Base-by-base conservation (phyloP, 1,139 yeast species). In the Barnettozyma hawaiiensis region DNA sequence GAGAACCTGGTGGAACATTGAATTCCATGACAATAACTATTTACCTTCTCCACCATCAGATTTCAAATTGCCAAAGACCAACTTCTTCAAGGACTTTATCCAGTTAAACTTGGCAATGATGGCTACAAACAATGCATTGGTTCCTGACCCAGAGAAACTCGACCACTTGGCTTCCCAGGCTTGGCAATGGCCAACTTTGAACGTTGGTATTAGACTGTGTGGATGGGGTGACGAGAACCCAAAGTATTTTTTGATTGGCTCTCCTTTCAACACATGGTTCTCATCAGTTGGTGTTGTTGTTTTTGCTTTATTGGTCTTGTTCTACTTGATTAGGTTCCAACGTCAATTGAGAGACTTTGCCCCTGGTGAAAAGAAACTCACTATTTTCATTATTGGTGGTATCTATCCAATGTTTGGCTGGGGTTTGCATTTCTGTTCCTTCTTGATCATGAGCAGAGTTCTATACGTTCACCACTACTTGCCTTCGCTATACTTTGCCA, bases 1-100 rank as follows among this genome's bases (percentile, higher is more conserved):
- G 71, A 76, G 94, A 67, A 87, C 97, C 24, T 92, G 97, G 97
- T 94, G 98, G 97, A 92, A 90, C 65, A 73, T 94, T 60, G 99
- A 94, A 68, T 73, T 77, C 59, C 95, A 92, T 67, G 71, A 69
- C 55, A 89, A 94, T 64, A 78, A 73, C 38, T 69, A 79, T 31
- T 72, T 94, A 55, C 95, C 95, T 42, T 71, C 73, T 34, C 81
- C 94, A 32, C 61, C 64, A 41, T 79, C 85, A 15, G 81, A 77
- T 60, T 86, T 90, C 67, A 73, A 73, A 58, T 73, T 85, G 57
- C 97, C 97, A 55, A 83, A 74, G 61, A 83, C 96, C 24, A 77
- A 75, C 58, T 94, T 94, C 67, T 60, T 87, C 58, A 81, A 86
- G 55, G 97, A 92, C 68, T 94, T 94, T 54, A 70, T 94, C 52